These are phyloP conservation scores for Euptelea pleiosperma DNA, from an alignment of 164 flowering plant species.

Conservation along the genomic window DNA sequence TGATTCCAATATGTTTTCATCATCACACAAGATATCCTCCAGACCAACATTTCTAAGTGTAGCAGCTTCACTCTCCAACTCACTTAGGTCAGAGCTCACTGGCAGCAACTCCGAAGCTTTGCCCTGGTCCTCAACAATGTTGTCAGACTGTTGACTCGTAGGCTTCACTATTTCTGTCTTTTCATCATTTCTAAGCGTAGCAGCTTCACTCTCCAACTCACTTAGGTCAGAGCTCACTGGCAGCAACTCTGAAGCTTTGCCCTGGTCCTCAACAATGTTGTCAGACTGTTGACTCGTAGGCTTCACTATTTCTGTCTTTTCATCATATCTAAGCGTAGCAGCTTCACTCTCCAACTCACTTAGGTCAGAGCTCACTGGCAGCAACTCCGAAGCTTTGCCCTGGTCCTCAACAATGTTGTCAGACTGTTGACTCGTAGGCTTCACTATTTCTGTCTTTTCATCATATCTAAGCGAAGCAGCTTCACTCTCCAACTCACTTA, in stretches of 20 bases:
- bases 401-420: not conserved
- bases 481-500: no score
- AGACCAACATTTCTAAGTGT: constrained; percentile 16
- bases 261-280: not conserved
- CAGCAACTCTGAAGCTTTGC: constrained; percentile 11
- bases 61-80: constrained; percentile 14
- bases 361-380: constrained; percentile 3
- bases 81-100: constrained; percentile 2
- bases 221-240: constrained; percentile 1
- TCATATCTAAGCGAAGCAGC: no score
- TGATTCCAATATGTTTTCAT: constrained; percentile 21
- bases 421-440: constrained; percentile 9
- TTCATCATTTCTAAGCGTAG: constrained; percentile 14
- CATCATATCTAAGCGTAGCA: constrained; percentile 14
- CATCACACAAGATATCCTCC: constrained; percentile 23
- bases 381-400: constrained; percentile 9
- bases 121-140: not conserved
- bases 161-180: constrained; percentile 16
- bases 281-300: constrained; percentile 8
- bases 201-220: constrained; percentile 12
- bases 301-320: constrained; percentile 14
- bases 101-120: constrained; percentile 11
- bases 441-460: constrained; percentile 15
- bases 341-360: constrained; percentile 11
- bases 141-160: constrained; percentile 2